Base-by-base conservation (phyloP, 306 rosid species). In the Calophaca sinica region DNA sequence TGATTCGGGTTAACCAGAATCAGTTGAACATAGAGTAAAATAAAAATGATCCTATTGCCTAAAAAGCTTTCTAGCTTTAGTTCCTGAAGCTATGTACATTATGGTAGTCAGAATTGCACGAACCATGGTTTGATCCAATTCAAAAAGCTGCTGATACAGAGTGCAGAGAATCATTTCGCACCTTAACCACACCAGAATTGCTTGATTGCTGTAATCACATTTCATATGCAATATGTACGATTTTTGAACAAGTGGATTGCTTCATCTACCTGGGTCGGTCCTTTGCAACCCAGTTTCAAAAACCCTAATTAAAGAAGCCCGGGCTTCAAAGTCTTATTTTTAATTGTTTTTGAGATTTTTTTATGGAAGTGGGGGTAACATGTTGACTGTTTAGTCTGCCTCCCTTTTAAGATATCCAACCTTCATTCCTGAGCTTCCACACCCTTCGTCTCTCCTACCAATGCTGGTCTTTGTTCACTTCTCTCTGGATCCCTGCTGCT, bases 11-110 rank as follows among this genome's bases (percentile, higher is more conserved):
- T 55, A 35, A 54, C 48, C 54, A 54, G 62, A 41, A 60, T 11
- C 20, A 60, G n/a, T 72, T 76, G 60, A 79, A 53, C 33, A 70
- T 57, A 72, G 80, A 50, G 14, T 66, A 8, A 6, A 31, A 42
- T 15, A 60, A 20, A 20, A 20, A 20, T 20, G 8, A 44, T 55
- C 76, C 28, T 45, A 53, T 32, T 54, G 49, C 78, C 35, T 45
- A n/a, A 36, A 12, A 41, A 72, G 11, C 26, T 70, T 32, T 9
- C 70, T 33, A 9, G 41, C 62, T 42, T 9, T 29, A 58, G 67
- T 65, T 77, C 13, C 2, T 44, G 29, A 13, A 60, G 48, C 51
- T 41, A 72, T 45, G 49, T 53, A 73, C 48, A 50, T 5, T 35
- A 68, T 68, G 48, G 48, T 68, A 68, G 15, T 45, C 32, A 9